A percentile compares a stretch with the other conserved stretches of the same genome.
phyloP scores from a whole-genome alignment of 2,329 filamentous ascomycete genomes.

The Knufia fluminis region DNA sequence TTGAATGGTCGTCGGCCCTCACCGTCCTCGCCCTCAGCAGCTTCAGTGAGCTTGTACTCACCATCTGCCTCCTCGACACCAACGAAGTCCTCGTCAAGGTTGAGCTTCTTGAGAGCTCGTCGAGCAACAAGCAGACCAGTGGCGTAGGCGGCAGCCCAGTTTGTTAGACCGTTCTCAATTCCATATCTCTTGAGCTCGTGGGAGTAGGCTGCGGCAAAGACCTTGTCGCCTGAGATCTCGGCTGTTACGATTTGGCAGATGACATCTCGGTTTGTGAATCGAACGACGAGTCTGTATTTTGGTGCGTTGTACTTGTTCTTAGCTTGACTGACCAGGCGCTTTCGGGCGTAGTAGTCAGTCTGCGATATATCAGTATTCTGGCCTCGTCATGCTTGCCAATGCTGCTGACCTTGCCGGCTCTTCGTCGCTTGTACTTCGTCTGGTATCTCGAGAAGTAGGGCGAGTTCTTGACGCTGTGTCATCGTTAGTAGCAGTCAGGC shows the following conservation, averaged over 20 bases:
- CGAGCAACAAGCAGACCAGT: slow-evolving; percentile 95
- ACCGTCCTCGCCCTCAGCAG: slow-evolving; percentile 78
- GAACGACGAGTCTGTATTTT: slow-evolving; percentile 99
- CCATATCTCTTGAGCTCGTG: slow-evolving; percentile 98
- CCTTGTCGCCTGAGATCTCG: slow-evolving; percentile 96
- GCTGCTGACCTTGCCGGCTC: slow-evolving; percentile 54
- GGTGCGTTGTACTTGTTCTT: slow-evolving; percentile 99
- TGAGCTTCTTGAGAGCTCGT: slow-evolving; percentile 94
- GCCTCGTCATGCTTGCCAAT: not conserved
- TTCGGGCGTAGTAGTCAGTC: slow-evolving; percentile 99
- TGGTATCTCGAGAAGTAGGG: slow-evolving; percentile 98
- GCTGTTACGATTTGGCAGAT: slow-evolving; percentile 94
- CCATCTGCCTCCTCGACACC: slow-evolving; percentile 96
- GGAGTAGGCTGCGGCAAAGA: slow-evolving; percentile 83
- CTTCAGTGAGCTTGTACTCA: slow-evolving; percentile 94
- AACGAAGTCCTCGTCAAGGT: slow-evolving; percentile 81
- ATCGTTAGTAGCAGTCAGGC: slow-evolving; percentile 1
- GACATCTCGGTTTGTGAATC: slow-evolving; percentile 99
- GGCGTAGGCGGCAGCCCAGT: slow-evolving; percentile 97
- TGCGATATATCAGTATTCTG: slow-evolving; percentile 30
- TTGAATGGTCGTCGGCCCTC: slow-evolving; percentile 95
- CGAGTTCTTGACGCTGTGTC: slow-evolving; percentile 69
- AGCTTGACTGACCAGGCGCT: slow-evolving; percentile 98
- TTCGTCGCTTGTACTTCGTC: slow-evolving; percentile 99
- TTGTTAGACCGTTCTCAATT: slow-evolving; percentile 96